A percentile compares a stretch with the other conserved stretches of the same genome.
phyloP scores from a whole-genome alignment of 176 grass and related monocot species.

The Hyparrhenia diplandra region DNA sequence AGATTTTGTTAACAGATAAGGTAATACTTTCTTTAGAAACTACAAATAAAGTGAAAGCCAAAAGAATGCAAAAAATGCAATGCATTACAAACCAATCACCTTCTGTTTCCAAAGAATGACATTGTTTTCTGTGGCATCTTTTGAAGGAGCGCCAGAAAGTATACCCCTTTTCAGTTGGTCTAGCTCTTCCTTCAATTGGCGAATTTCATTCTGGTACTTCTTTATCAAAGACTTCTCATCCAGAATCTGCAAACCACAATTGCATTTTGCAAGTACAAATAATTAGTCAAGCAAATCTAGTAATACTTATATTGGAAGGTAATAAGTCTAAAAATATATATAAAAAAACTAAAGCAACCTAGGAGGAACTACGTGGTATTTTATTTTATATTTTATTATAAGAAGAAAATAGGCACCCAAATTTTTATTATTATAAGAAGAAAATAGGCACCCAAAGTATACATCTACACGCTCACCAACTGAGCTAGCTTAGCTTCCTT shows the following conservation, averaged over 20 bases:
- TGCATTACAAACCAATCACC: constrained; percentile 29
- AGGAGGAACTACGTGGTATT: no score
- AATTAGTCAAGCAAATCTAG: constrained; percentile 3
- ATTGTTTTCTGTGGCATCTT: constrained; percentile 50
- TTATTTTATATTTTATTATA: no score
- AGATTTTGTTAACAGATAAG: neutral
- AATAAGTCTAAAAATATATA: neutral
- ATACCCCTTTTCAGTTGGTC: constrained; percentile 75
- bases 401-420: no score
- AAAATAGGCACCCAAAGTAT: no score
- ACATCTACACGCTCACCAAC: no score
- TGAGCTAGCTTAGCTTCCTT: no score
- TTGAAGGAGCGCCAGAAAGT: constrained; percentile 45
- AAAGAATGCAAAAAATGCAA: neutral
- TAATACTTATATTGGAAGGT: neutral
- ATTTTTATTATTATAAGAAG: no score
- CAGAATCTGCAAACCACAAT: constrained; percentile 51
- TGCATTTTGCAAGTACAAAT: neutral
- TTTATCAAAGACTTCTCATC: constrained; percentile 93
- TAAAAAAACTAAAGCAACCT: no score
- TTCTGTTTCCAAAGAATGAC: constrained; percentile 69
- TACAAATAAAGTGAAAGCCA: constrained; percentile 11
- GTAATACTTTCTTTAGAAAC: constrained; percentile 5
- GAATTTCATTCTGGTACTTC: constrained; percentile 88
- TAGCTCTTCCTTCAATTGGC: constrained; percentile 68